Evolutionary conservation across 2,329 filamentous ascomycete genomes (phyloP).

Genomic region (Sporothrix sp.): DNA sequence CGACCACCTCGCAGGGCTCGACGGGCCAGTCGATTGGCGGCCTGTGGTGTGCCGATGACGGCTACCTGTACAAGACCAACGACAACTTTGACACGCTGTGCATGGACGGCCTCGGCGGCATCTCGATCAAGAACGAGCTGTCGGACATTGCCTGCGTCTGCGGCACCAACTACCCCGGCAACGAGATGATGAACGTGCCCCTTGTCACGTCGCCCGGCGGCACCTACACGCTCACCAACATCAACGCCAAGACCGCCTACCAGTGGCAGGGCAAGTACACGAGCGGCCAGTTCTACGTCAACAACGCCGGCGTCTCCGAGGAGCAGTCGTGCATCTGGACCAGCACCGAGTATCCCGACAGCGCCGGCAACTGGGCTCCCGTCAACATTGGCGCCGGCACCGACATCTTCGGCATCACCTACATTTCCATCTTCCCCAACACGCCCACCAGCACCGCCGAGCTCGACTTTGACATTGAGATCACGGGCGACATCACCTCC

Average conservation of each 20-base stretch:
- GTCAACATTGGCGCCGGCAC: slow-evolving; percentile 75
- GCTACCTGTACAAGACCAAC: slow-evolving; percentile 65
- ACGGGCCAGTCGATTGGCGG: slow-evolving; percentile 83
- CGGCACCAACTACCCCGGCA: slow-evolving; percentile 93
- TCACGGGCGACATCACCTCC: slow-evolving; percentile 52
- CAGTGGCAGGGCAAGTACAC: slow-evolving; percentile 64
- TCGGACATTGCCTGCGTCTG: slow-evolving; percentile 60
- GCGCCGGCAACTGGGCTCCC: slow-evolving; percentile 77
- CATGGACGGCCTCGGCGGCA: slow-evolving; percentile 57
- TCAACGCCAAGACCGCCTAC: slow-evolving; percentile 64
- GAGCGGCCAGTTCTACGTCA: slow-evolving; percentile 94
- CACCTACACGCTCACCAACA: slow-evolving; percentile 60
- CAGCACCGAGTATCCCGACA: slow-evolving; percentile 37
- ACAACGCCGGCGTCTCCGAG: slow-evolving; percentile 61
- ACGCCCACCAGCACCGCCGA: slow-evolving; percentile 57
- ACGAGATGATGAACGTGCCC: slow-evolving; percentile 78
- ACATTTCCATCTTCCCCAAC: slow-evolving; percentile 79
- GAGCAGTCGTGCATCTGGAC: slow-evolving; percentile 69
- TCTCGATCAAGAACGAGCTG: slow-evolving; percentile 69
- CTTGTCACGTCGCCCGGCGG: slow-evolving; percentile 51
- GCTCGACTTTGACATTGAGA: slow-evolving; percentile 71
- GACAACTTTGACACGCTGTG: slow-evolving; percentile 60
- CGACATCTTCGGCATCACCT: slow-evolving; percentile 55
- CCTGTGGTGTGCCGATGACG: slow-evolving; percentile 62
- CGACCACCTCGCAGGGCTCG: slow-evolving; percentile 57